Conservation (phyloP, 2,329 filamentous ascomycete species). For the Uncinocarpus reesii region DNA sequence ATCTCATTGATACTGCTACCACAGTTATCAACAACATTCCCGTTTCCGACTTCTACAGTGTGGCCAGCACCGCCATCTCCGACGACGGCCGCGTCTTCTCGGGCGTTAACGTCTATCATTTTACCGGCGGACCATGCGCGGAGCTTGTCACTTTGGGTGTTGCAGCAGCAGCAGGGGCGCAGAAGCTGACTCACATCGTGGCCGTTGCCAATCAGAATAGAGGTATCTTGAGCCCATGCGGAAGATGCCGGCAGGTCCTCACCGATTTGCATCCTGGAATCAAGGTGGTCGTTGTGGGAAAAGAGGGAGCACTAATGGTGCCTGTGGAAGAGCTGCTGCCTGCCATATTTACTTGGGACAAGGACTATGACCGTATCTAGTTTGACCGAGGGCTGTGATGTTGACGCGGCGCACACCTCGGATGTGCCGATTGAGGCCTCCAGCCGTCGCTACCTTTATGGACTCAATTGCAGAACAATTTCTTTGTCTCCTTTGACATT, state of each 20-base stretch:
- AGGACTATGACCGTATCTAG: constrained; percentile 6
- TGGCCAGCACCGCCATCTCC: constrained; percentile 19
- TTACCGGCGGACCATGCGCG: constrained; percentile 25
- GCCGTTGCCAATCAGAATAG: constrained; percentile 20
- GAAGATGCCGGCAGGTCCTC: constrained; percentile 24
- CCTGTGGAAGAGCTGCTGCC: constrained; percentile 13
- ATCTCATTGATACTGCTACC: constrained; percentile 19
- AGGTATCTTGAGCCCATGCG: constrained; percentile 22
- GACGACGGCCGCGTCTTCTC: constrained; percentile 21
- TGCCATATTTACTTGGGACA: constrained; percentile 11
- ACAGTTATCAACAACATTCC: constrained; percentile 20
- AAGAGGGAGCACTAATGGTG: constrained; percentile 10
- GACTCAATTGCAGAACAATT: too few species aligned
- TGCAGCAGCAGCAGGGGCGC: constrained; percentile 20
- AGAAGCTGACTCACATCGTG: constrained; percentile 22
- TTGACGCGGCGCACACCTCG: too few species aligned
- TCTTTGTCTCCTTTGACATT: too few species aligned
- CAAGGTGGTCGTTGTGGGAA: constrained; percentile 19
- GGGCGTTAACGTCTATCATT: constrained; percentile 24
- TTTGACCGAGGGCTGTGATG: background rate
- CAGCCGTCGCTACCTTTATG: too few species aligned
- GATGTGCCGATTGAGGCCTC: too few species aligned
- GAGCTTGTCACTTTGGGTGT: constrained; percentile 24
- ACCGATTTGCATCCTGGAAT: constrained; percentile 22
- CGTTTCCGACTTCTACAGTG: constrained; percentile 20